Evolutionary conservation across 2,329 filamentous ascomycete genomes (phyloP), one percentile per base, ranked within the genome.

Genomic region (Diaporthe caulivora): DNA sequence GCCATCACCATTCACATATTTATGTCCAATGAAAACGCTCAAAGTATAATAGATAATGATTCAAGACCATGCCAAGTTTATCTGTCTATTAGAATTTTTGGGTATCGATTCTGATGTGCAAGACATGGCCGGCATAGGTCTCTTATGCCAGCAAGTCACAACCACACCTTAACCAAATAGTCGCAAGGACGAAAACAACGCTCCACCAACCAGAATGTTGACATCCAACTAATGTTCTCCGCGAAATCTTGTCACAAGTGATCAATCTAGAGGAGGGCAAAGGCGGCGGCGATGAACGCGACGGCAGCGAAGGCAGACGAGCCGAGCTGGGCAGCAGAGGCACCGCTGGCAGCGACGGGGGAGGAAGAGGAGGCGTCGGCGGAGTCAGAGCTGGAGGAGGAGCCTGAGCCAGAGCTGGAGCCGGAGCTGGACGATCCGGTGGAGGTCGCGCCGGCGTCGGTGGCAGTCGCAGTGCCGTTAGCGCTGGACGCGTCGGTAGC

Each of bases 391-490:
- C 54, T 51, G 6, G 81, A 77, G 55, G 74, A 77, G 31, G 79
- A 77, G 68, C 77, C 77, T n/a, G 76, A 75, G 51, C 74, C 62
- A 54, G 74, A 75, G 24, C 80, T 76, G 42, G 75, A 70, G 29
- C 75, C 76, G 26, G 71, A 72, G 24, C 75, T 64, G 47, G 64
- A 70, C 90, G 76, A 93, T 92, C 77, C 97, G 87, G 79, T 94
- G 92, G 77, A 97, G 85, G 65, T 93, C 91, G 74, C 93, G 93
- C 71, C 91, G 87, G 81, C 93, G 91, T 78, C 92, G 91, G 79
- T 93, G 92, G 71, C 92, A 88, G 75, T 92, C 88, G 77, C 88
- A 86, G 78, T 92, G 90, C 82, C 89, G 81, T 92, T 93, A 79
- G 92, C 90, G 80, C 55, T 94, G 92, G 84, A 93, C 92, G 77